Conservation (phyloP, 257 asterid species). For the Solanum medicagineum region DNA sequence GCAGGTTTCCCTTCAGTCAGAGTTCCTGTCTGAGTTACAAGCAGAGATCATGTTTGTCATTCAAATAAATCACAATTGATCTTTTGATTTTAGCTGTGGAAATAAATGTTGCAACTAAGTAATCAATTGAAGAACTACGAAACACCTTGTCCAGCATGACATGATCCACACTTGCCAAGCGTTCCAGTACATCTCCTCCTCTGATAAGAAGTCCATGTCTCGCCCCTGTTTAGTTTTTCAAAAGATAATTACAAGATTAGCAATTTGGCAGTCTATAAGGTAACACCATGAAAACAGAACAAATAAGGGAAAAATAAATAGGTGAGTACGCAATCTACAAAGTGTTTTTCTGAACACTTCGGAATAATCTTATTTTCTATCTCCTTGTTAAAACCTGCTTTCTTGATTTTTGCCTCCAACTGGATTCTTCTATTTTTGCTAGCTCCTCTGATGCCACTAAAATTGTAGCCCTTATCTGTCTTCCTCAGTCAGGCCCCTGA, state of each 20-base stretch:
- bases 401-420: background rate
- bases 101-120: background rate
- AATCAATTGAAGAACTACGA: background rate
- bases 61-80: background rate
- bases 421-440: background rate
- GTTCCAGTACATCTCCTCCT: constrained; percentile 97
- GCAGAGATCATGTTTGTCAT: background rate
- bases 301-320: background rate
- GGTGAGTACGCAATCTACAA: background rate
- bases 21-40: constrained; percentile 72
- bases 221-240: constrained; percentile 47
- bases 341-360: background rate
- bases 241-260: background rate
- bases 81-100: background rate
- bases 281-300: background rate
- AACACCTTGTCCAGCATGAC: constrained; percentile 79
- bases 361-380: background rate
- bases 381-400: background rate
- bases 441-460: background rate
- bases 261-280: background rate
- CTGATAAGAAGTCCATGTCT: constrained; percentile 86
- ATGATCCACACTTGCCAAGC: constrained; percentile 71
- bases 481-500: background rate
- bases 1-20: constrained; percentile 93
- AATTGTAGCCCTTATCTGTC: background rate